Evolutionary conservation across 495 filamentous ascomycete species (phyloP).

Genomic region (Paragyromitra xinjiangensis): DNA sequence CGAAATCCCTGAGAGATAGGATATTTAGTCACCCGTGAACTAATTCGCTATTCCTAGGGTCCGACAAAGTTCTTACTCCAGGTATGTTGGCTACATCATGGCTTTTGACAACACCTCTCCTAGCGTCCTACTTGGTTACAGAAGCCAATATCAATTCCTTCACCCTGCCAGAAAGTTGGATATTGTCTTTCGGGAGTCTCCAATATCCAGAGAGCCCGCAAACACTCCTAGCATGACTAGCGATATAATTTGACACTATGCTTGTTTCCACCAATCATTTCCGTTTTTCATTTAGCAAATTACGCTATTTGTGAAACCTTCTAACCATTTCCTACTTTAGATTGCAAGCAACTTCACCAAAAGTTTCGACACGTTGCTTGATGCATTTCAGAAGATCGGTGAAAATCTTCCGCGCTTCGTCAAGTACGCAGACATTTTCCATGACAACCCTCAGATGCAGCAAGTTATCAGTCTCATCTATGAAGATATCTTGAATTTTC

Average conservation of each 20-base stretch:
- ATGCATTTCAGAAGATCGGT: constrained; percentile 61
- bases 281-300: neutral
- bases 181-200: no score
- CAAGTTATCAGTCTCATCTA: constrained; percentile 59
- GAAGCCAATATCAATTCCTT: no score
- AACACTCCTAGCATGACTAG: no score
- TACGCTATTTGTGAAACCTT: no score
- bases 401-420: constrained; percentile 59
- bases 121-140: no score
- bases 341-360: constrained; percentile 35
- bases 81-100: neutral
- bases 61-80: constrained; percentile 41
- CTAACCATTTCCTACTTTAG: neutral
- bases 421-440: constrained; percentile 50
- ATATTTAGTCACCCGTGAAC: no score
- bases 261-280: neutral
- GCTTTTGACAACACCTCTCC: no score
- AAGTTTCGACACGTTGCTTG: constrained; percentile 60
- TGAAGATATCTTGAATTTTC: constrained; percentile 63
- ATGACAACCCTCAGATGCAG: constrained; percentile 52
- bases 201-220: no score
- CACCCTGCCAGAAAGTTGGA: no score
- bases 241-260: no score
- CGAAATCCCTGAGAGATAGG: neutral
- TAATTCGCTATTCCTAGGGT: constrained; percentile 2